These are phyloP conservation scores for Verticillium zaregamsianum DNA, from an alignment of 2,329 filamentous ascomycete genomes.

Conservation along the genomic window DNA sequence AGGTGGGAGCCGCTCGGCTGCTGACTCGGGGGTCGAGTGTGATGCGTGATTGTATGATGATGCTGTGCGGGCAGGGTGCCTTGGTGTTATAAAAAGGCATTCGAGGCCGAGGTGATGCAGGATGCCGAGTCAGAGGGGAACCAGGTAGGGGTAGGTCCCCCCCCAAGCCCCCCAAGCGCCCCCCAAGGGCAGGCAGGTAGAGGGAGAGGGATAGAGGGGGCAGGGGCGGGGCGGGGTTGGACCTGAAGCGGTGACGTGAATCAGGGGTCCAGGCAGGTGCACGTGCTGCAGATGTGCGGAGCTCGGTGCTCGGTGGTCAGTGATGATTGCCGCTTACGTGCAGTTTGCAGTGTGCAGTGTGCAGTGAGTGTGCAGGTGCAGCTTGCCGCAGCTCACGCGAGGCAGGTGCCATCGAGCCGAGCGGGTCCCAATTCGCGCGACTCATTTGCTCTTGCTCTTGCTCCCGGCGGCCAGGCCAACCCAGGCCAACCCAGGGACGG, in stretches of 20 bases:
- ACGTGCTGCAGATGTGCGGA: background rate
- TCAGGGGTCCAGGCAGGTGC: background rate
- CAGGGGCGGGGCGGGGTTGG: background rate
- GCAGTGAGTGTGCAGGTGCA: background rate
- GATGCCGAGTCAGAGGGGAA: too few relatives aligned
- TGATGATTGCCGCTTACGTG: too few relatives aligned
- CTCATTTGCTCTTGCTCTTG: background rate
- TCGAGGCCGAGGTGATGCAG: background rate
- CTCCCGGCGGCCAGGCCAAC: background rate
- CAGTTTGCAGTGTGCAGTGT: background rate
- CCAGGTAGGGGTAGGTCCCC: too few relatives aligned
- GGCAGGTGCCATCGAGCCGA: background rate
- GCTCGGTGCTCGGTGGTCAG: too few relatives aligned
- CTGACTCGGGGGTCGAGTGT: background rate
- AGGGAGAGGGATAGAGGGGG: background rate
- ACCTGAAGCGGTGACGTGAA: background rate
- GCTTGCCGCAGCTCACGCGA: background rate
- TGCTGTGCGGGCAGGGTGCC: background rate
- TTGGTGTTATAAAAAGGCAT: background rate
- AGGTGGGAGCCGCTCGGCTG: background rate
- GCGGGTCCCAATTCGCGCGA: background rate
- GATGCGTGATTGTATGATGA: background rate
- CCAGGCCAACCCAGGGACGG: background rate
- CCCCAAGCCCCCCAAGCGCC: too few relatives aligned
- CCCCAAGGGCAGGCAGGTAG: background rate